Evolutionary conservation across 352 stramenopile species (phyloP), one percentile per base, ranked within the genome.

Genomic region (Globisporangium okanoganense): DNA sequence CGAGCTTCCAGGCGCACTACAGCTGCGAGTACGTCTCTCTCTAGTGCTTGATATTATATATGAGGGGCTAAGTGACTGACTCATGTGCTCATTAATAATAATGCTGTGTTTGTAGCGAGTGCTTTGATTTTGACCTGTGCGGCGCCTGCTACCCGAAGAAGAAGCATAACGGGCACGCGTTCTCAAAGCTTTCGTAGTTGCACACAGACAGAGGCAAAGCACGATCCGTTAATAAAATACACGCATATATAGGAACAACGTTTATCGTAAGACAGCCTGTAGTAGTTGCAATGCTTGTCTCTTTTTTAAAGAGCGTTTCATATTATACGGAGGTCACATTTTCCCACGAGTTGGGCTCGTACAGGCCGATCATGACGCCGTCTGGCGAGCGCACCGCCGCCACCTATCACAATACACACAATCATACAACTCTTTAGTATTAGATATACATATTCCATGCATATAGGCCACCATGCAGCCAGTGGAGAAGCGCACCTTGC

Each of bases 291-390:
- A 2, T 20, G 36, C 27, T 33, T 45, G 33, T 31, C 8, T 44
- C n/a, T 44, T 29, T 3, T 35, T 56, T 27, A 20, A 22, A 24
- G 10, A n/a, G 20, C n/a, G n/a, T 2, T 12, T 18, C 3, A 45
- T 10, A 27, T 58, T 36, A 66, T 53, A 53, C 78, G 7, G 85
- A 92, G 52, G 85, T 94, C 47, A 91, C 85, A 51, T 87, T 91
- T 5, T 92, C 83, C 83, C 82, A 92, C 49, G 83, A 86, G 62
- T 96, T 96, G 25, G 88, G 84, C 61, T 97, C 87, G 65, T 97
- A 97, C 25, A 97, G 75, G 4, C 90, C 90, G 57, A 97, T 96
- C 90, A 97, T 97, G 54, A 96, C 85, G 44, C 90, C 90, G 64
- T 97, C 90, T 0, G 90, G 90, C 24, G 85, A 96, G 22, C 90